Percentiles rank a stretch among this genome's conserved stretches.
phyloP scores from a whole-genome alignment of 108 stramenopile genomes.

The Conticribra guillardii region DNA sequence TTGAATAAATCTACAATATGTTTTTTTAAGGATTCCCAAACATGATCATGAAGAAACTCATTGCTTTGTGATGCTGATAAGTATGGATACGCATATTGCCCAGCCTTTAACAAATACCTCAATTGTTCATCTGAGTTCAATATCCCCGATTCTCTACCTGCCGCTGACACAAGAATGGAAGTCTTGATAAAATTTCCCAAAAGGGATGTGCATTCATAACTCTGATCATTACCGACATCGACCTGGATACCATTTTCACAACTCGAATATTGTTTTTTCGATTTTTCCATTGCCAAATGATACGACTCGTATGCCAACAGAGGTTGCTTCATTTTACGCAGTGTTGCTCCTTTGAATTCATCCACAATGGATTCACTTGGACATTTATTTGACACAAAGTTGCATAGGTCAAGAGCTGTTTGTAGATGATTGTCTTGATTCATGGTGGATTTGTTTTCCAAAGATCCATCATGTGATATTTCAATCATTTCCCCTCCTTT shows the following conservation, averaged over 20 bases:
- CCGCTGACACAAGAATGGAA: slow-evolving; percentile 27
- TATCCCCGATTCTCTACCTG: slow-evolving; percentile 33
- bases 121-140: slow-evolving; percentile 13
- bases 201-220: not conserved
- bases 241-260: not conserved
- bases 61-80: slow-evolving; percentile 1
- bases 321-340: slow-evolving; percentile 26
- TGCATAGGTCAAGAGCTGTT: slow-evolving; percentile 15
- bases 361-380: slow-evolving; percentile 28
- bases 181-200: slow-evolving; percentile 6
- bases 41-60: slow-evolving; percentile 4
- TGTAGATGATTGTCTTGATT: not conserved
- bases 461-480: slow-evolving; percentile 1
- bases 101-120: slow-evolving; percentile 19
- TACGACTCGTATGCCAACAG: slow-evolving; percentile 26
- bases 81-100: slow-evolving; percentile 4
- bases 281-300: slow-evolving; percentile 22
- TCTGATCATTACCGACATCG: no score
- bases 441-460: not conserved
- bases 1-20: slow-evolving; percentile 17
- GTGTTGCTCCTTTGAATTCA: slow-evolving; percentile 31
- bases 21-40: not conserved
- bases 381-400: slow-evolving; percentile 23
- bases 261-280: slow-evolving; percentile 4
- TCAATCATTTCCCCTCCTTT: no score